Base-by-base conservation (phyloP, 2,329 filamentous ascomycete species). In the Clarireedia homoeocarpa region DNA sequence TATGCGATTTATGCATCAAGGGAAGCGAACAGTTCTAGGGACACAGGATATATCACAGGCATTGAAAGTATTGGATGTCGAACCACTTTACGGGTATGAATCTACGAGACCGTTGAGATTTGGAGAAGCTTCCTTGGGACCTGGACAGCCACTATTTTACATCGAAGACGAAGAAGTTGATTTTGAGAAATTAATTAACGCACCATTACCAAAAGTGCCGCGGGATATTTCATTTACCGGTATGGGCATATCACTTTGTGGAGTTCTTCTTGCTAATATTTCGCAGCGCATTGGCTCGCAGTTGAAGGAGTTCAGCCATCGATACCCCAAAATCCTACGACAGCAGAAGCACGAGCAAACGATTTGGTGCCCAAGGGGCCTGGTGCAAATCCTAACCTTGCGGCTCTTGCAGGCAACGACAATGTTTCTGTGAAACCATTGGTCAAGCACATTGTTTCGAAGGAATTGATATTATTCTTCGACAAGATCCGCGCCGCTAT, bases 111-210 rank as follows among this genome's bases (percentile, higher is more conserved):
- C 91, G 26, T 75, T 99, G 65, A 83, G 88, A 54, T 99, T 95
- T 68, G 94, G 94, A 51, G 94, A 99, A 72, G 94, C 94, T 3
- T 95, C 89, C 57, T 76, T 99, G 59, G 94, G 94, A 0, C 91
- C 91, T 14, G 91, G 92, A 9, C 94, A 99, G 72, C 91, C 92
- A 53, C 76, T 99, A 23, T 99, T 92, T 73, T 99, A 99, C 70
- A 88, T 99, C 39, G 94, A 99, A 69, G 94, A 99, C 70, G 94
- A 99, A 69, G 94, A 99, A 75, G 86, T 97, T 54, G 94, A 99
- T 72, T 97, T 99, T 69, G 94, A 99, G 75, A 97, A 97, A 77
- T 77, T 99, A 63, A 96, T 99, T 70, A 99, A 99, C 74, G 91
- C 91, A 62, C 89, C 94, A 4, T 74, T 99, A 63, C 94, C 94